Evolutionary conservation across 495 filamentous ascomycete species (phyloP).

Genomic region (Chaetomium cochliodes): DNA sequence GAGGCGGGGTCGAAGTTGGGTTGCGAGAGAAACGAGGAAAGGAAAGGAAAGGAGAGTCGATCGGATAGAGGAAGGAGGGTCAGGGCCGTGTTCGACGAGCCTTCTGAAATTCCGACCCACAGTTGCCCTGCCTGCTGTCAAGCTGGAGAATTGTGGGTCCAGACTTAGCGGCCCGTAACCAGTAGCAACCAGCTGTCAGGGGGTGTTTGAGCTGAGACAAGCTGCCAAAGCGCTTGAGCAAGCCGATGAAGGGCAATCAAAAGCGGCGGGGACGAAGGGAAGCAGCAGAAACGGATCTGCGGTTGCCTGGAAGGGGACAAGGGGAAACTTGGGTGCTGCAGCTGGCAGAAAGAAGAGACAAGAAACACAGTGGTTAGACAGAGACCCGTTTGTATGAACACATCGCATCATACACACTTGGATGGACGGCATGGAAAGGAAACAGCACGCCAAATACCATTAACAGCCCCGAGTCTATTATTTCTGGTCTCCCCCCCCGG

Average conservation of each 20-base stretch:
- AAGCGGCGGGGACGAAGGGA: not conserved
- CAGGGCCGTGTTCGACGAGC: conserved; percentile 10
- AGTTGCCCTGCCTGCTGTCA: conserved; percentile 3
- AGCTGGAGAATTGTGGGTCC: conserved; percentile 27
- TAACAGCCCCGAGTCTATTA: conserved; percentile 13
- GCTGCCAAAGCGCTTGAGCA: not conserved
- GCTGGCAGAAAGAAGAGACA: not conserved
- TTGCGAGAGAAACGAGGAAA: conserved; percentile 8
- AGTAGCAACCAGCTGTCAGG: conserved; percentile 35
- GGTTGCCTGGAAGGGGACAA: not conserved
- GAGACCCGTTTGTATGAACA: not conserved
- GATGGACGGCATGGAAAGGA: not conserved
- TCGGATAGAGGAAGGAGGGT: conserved; percentile 23
- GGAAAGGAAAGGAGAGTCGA: conserved; percentile 16
- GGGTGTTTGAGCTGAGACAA: conserved; percentile 4
- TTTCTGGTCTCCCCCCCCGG: conserved; percentile 46
- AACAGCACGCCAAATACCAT: not conserved
- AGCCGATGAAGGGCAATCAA: not conserved
- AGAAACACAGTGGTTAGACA: not conserved
- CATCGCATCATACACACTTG: not conserved
- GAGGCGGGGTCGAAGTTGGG: not conserved
- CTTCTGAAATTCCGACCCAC: conserved; percentile 17
- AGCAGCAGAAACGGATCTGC: not conserved
- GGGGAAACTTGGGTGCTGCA: not conserved
- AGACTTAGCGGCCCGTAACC: conserved; percentile 20